Base-by-base conservation (phyloP, 306 rosid genomes). In the Trichosanthes cucumerina region DNA sequence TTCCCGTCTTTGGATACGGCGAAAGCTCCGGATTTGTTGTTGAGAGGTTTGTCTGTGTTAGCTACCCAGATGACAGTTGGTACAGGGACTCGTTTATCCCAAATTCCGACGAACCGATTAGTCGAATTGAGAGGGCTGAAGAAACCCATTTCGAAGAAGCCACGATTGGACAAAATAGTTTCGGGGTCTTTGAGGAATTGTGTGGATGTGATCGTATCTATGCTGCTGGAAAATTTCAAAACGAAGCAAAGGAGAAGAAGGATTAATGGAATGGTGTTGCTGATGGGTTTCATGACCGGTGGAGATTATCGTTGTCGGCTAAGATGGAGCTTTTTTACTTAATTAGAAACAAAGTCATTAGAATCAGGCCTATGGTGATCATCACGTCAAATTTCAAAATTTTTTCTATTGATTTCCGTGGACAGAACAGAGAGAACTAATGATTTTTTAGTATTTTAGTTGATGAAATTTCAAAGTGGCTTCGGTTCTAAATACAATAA, bases 81-180 rank as follows among this genome's bases (percentile, higher is more conserved):
- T 4, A 41, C 59, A 44, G 81, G 74, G 7, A 15, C 14, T 57
- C 24, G 70, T 0, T 15, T 63, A 49, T 36, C 54, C 82, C 85
- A 82, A 50, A 82, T 73, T 9, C 80, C 85, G 21, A 82, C 14
- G 70, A 72, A 82, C 12, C 72, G 58, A 15, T 62, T 14, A 2
- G 80, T 78, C 1, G 66, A 65, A 19, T 63, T 46, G 7, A 2
- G 54, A 53, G 76, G 82, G 52, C 53, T 63, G 16, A 63, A 82
- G 79, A 82, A 82, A 70, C 85, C 85, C 58, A 82, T 10, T 82
- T 82, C 58, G 60, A 69, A 82, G 70, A 19, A 53, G 36, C n/a
- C 66, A 43, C 84, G 75, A 56, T 54, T 76, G 8, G 79, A 76
- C 26, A 13, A 3, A 39, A 76, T 6, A 41, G 79, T 2, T 39